A percentile compares a stretch with the other conserved stretches of the same genome.
phyloP scores from a whole-genome alignment of 108 stramenopile genomes.

The Asterionellopsis glacialis region DNA sequence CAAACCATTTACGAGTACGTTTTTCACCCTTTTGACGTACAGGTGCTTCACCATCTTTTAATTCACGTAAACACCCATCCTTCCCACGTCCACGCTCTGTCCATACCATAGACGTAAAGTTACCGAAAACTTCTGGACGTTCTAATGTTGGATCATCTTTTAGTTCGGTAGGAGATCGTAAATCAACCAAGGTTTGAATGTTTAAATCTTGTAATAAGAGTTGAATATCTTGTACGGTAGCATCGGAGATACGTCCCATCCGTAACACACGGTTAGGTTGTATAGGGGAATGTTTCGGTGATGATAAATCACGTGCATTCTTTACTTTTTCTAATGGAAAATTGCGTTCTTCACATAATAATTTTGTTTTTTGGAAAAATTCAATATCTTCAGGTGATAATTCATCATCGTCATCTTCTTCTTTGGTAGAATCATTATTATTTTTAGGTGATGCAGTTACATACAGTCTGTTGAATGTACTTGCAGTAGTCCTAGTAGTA shows the following conservation, averaged over 20 bases:
- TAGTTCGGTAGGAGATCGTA: constrained; percentile 82
- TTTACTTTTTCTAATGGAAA: constrained; percentile 73
- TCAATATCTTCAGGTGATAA: constrained; percentile 26
- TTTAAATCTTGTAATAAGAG: constrained; percentile 53
- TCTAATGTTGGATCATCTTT: constrained; percentile 73
- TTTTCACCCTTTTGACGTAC: constrained; percentile 8
- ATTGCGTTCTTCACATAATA: constrained; percentile 68
- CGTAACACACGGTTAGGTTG: constrained; percentile 65
- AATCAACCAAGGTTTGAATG: constrained; percentile 80
- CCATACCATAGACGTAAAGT: constrained; percentile 73
- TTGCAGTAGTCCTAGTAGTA: too few relatives aligned
- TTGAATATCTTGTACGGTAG: constrained; percentile 65
- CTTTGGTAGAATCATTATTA: too few relatives aligned
- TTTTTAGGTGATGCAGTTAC: too few relatives aligned
- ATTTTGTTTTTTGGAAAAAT: constrained; percentile 41
- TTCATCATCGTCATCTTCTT: too few relatives aligned
- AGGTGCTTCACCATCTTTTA: constrained; percentile 45
- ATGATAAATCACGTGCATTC: constrained; percentile 87
- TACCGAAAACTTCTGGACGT: constrained; percentile 58
- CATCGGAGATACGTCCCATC: constrained; percentile 83
- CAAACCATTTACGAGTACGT: constrained; percentile 16
- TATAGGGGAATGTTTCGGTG: constrained; percentile 63
- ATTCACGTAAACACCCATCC: constrained; percentile 55
- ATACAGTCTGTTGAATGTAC: too few relatives aligned
- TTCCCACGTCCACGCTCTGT: constrained; percentile 49